These are phyloP conservation scores for Dothideomycetes sp. DNA, from an alignment of 2,329 filamentous ascomycete genomes.

Conservation along the genomic window DNA sequence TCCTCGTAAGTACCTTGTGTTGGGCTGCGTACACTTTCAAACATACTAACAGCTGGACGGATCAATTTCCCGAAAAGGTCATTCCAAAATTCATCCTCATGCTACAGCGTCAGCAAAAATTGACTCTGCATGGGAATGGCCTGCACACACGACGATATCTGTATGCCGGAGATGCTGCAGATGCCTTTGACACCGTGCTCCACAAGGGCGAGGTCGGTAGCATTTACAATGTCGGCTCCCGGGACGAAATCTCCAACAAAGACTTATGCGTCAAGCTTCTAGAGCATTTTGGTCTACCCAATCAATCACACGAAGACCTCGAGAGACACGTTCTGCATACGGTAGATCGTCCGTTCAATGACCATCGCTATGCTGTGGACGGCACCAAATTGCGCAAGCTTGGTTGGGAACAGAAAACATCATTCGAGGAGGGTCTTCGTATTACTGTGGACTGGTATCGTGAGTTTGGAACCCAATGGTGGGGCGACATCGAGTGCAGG, in stretches of 20 bases:
- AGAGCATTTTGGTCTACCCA: conserved; percentile 46
- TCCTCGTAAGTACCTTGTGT: too few relatives aligned
- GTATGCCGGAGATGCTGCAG: conserved; percentile 67
- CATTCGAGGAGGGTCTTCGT: conserved; percentile 51
- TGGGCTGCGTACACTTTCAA: conserved; percentile 27
- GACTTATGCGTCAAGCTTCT: conserved; percentile 57
- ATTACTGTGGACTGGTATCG: conserved; percentile 62
- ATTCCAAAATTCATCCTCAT: conserved; percentile 74
- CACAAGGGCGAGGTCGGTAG: conserved; percentile 65
- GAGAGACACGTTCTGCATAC: conserved; percentile 62
- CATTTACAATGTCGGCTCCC: conserved; percentile 72
- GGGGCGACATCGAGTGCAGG: conserved; percentile 60
- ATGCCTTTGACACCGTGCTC: conserved; percentile 74
- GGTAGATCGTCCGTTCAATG: conserved; percentile 68
- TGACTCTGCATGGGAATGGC: conserved; percentile 68
- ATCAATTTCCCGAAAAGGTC: conserved; percentile 48
- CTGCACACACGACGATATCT: conserved; percentile 65
- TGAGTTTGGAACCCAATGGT: conserved; percentile 52
- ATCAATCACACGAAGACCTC: conserved; percentile 40
- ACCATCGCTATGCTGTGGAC: conserved; percentile 62
- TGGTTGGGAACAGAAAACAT: conserved; percentile 59
- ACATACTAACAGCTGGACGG: too few relatives aligned
- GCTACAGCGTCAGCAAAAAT: conserved; percentile 52
- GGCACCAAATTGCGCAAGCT: conserved; percentile 55
- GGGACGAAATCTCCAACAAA: conserved; percentile 66